phyloP scores from a whole-genome alignment of 306 rosid genomes.

The Prunus armeniaca region DNA sequence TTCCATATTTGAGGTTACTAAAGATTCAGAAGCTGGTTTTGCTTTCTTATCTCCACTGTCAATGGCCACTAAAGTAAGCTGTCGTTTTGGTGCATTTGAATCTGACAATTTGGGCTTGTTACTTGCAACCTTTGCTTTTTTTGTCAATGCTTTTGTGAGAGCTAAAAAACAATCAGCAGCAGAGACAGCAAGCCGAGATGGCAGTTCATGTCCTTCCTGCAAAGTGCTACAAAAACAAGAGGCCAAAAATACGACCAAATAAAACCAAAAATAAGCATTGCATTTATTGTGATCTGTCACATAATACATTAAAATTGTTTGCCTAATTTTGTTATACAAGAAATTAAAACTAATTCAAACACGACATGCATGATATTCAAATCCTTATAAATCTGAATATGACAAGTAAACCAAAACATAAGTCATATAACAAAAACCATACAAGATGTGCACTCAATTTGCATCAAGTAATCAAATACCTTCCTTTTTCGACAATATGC shows the following conservation, averaged over 20 bases:
- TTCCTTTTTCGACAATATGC: conserved; percentile 49
- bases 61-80: conserved; percentile 33
- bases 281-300: not conserved
- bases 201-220: conserved; percentile 87
- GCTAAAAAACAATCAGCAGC: conserved; percentile 83
- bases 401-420: not conserved
- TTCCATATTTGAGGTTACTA: conserved; percentile 35
- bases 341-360: not conserved
- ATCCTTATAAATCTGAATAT: not conserved
- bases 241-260: conserved; percentile 5
- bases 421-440: not conserved
- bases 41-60: conserved; percentile 37
- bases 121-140: conserved; percentile 34
- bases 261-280: not conserved
- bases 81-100: conserved; percentile 35
- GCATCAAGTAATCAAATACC: conserved; percentile 38
- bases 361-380: not conserved
- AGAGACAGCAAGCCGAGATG: conserved; percentile 83
- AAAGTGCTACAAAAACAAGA: conserved; percentile 47
- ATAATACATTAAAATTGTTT: not conserved
- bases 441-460: not conserved
- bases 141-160: conserved; percentile 60
- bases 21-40: conserved; percentile 39
- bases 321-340: not conserved
- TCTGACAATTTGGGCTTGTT: conserved; percentile 36